Percentiles rank a stretch among this genome's conserved stretches.
Evolutionary conservation across 805 yeast genomes (phyloP).

Genomic region (Metschnikowia henanensis): DNA sequence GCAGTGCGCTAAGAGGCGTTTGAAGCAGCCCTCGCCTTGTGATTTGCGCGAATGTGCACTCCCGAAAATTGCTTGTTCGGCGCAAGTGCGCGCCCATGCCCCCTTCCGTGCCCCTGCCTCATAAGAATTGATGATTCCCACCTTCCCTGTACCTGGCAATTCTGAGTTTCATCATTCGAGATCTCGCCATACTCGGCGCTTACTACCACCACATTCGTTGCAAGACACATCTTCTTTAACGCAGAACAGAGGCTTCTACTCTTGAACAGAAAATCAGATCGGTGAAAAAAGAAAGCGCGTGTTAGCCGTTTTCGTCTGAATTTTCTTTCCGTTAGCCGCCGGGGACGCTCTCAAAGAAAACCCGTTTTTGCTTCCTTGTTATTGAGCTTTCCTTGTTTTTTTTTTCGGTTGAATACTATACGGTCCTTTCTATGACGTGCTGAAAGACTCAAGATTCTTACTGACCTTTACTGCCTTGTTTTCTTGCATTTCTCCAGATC

Average conservation of each 20-base stretch:
- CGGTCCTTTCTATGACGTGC: no score
- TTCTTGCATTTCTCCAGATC: no score
- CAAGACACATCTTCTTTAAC: no score
- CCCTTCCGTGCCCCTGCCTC: constrained; percentile 7
- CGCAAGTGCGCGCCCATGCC: constrained; percentile 4
- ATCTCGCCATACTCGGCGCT: not conserved
- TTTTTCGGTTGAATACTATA: not conserved
- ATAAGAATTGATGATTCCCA: constrained; percentile 1
- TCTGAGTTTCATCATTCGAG: constrained; percentile 1
- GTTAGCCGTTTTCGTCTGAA: not conserved
- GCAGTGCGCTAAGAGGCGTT: not conserved
- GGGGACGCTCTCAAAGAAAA: not conserved
- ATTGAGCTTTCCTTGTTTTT: not conserved
- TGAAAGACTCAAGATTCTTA: no score
- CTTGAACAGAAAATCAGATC: not conserved
- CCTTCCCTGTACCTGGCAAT: not conserved
- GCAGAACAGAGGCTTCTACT: not conserved
- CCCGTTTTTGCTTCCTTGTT: not conserved
- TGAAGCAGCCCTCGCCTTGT: not conserved
- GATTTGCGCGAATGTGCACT: not conserved
- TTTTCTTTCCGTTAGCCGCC: constrained; percentile 2
- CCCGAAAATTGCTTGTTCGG: not conserved
- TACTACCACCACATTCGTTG: not conserved
- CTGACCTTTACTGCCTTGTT: no score
- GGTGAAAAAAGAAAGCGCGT: no score